Conservation (phyloP, 768 basidiomycete genomes). For the Leccinum aurantiacum region DNA sequence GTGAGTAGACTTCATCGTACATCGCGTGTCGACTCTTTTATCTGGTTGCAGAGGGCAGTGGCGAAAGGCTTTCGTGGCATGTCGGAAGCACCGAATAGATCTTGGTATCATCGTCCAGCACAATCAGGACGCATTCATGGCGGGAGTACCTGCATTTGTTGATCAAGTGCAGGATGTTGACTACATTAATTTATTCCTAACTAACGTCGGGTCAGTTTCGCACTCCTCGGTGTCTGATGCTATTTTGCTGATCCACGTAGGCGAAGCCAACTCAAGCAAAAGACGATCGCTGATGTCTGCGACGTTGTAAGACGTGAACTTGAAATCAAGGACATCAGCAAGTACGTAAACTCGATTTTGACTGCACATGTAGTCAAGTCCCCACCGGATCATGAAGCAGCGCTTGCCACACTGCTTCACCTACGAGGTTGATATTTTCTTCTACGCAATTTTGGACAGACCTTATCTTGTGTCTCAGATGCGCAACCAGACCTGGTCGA, state of each 20-base stretch:
- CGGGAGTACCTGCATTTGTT: conserved; percentile 63
- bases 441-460: background rate
- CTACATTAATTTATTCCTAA: conserved; percentile 89
- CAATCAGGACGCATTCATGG: conserved; percentile 64
- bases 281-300: conserved; percentile 67
- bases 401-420: conserved; percentile 67
- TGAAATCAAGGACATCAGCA: conserved; percentile 66
- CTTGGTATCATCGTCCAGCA: conserved; percentile 87
- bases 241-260: conserved; percentile 36
- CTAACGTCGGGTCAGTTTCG: conserved; percentile 68
- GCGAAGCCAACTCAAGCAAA: conserved; percentile 56
- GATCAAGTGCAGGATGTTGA: conserved; percentile 89
- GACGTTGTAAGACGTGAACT: conserved; percentile 73
- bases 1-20: conserved; percentile 33
- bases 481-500: conserved; percentile 77
- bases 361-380: conserved; percentile 92
- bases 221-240: background rate
- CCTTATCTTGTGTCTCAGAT: conserved; percentile 9
- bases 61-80: conserved; percentile 85
- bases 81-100: conserved; percentile 92
- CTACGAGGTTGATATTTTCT: conserved; percentile 61
- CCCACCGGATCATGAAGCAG: conserved; percentile 89
- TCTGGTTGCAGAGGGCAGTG: conserved; percentile 59
- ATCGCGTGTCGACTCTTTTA: background rate
- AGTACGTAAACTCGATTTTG: conserved; percentile 87